These are phyloP conservation scores for Prunus davidiana DNA, from an alignment of 306 rosid species.

Conservation along the genomic window DNA sequence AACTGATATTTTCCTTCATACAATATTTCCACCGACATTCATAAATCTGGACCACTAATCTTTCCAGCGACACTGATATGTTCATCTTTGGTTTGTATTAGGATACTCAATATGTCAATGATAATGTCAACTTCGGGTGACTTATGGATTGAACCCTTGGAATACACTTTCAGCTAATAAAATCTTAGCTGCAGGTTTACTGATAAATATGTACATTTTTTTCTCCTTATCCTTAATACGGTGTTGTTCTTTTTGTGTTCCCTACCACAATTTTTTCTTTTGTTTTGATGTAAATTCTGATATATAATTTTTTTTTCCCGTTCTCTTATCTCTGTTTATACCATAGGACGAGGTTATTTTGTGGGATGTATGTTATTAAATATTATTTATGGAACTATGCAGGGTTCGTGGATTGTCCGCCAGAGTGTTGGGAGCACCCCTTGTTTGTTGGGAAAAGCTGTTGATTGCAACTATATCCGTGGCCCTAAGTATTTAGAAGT, in stretches of 20 bases:
- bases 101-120: neutral
- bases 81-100: neutral
- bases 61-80: neutral
- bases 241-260: neutral
- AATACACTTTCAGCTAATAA: neutral
- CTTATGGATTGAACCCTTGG: neutral
- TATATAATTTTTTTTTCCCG: neutral
- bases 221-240: neutral
- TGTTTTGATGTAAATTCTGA: neutral
- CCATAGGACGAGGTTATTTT: neutral
- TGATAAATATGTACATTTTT: neutral
- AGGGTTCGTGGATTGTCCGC: conserved; percentile 99
- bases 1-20: too few species aligned
- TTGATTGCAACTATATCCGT: conserved; percentile 92
- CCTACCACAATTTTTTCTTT: neutral
- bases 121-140: neutral
- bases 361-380: conserved; percentile 11
- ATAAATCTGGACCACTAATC: neutral
- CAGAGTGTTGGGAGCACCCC: conserved; percentile 99
- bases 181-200: neutral
- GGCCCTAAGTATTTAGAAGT: conserved; percentile 92
- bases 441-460: conserved; percentile 97
- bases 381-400: conserved; percentile 36
- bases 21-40: neutral
- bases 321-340: neutral